Percentiles rank a stretch among this genome's conserved stretches.
phyloP scores from a whole-genome alignment of 148 eudicot genomes.

The Agrostemma githago region DNA sequence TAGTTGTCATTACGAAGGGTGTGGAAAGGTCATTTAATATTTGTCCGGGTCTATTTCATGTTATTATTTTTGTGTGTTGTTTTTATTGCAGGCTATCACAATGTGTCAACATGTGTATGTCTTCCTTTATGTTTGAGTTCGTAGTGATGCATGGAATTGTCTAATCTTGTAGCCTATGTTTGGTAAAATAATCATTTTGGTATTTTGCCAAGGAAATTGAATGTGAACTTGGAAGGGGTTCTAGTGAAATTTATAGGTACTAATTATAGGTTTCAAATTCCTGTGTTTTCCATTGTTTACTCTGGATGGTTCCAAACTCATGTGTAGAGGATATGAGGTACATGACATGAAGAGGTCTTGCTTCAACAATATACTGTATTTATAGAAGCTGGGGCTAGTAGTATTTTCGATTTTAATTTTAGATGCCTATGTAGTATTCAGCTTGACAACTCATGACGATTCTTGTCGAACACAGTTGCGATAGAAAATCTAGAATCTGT shows the following conservation, averaged over 20 bases:
- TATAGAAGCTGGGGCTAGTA: too few relatives aligned
- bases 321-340: too few relatives aligned
- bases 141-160: neutral
- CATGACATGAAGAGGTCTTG: too few relatives aligned
- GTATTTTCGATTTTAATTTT: too few relatives aligned
- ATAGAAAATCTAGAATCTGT: neutral
- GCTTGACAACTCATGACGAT: neutral
- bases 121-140: neutral
- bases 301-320: too few relatives aligned
- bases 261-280: too few relatives aligned
- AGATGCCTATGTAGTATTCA: neutral
- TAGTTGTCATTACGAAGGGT: constrained; percentile 70
- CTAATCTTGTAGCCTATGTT: neutral
- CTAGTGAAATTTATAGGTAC: too few relatives aligned
- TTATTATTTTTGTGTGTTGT: neutral
- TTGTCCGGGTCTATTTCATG: neutral
- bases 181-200: neutral
- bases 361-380: too few relatives aligned
- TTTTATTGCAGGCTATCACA: neutral
- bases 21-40: constrained; percentile 65
- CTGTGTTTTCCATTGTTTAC: too few relatives aligned
- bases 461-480: neutral
- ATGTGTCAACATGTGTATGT: neutral
- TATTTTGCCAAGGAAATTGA: too few relatives aligned
- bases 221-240: too few relatives aligned